Conservation (phyloP, 306 rosid species). For the Crotalaria pallida region DNA sequence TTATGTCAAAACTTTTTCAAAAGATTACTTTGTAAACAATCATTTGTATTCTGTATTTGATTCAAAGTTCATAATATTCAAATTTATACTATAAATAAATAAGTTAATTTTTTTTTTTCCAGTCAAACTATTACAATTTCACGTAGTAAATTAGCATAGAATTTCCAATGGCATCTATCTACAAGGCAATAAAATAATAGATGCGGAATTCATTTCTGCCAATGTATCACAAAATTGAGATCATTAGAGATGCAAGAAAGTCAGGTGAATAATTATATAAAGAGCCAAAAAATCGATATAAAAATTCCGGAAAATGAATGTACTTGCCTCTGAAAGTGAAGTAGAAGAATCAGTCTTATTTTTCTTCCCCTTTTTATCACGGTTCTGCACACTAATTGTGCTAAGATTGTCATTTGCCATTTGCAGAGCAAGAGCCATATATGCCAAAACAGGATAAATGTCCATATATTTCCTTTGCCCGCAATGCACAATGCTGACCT, state of each 20-base stretch:
- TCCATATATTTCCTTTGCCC: conserved; percentile 52
- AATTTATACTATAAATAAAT: neutral
- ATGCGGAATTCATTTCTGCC: neutral
- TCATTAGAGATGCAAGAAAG: conserved; percentile 2
- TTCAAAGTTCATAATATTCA: neutral
- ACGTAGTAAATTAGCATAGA: neutral
- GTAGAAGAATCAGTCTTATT: conserved; percentile 35
- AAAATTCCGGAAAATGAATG: conserved; percentile 4
- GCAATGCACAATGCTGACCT: conserved; percentile 66
- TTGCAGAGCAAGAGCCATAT: conserved; percentile 64
- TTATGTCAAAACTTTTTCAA: neutral
- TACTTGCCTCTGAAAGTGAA: conserved; percentile 54
- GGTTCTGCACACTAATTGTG: conserved; percentile 15
- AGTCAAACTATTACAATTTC: neutral
- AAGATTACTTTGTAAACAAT: neutral
- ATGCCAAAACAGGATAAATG: conserved; percentile 64
- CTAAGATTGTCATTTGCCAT: conserved; percentile 47
- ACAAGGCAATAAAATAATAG: neutral
- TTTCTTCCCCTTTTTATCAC: conserved; percentile 33
- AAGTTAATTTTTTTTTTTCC: neutral
- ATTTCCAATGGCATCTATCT: neutral
- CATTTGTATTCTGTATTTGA: neutral
- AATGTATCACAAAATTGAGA: neutral
- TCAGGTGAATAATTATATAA: neutral
- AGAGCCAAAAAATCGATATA: neutral